phyloP scores from a whole-genome alignment of 805 yeast genomes.

The Zygosaccharomyces bailii region DNA sequence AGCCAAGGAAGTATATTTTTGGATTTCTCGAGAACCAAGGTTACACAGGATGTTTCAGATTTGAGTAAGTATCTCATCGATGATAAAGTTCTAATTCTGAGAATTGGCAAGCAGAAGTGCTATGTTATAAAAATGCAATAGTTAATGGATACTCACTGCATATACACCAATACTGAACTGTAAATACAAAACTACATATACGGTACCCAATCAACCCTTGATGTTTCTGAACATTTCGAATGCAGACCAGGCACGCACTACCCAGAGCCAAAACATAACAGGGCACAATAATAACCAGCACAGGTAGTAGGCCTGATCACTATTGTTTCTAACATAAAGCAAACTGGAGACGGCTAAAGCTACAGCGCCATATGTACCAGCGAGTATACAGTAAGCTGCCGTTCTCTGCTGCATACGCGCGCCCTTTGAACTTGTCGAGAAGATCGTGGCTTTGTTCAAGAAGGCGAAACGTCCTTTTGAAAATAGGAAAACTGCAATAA shows the following conservation, averaged over 20 bases:
- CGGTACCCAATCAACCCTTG: conserved; percentile 15
- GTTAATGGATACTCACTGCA: not conserved
- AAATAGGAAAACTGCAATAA: not conserved
- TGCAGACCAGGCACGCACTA: conserved; percentile 35
- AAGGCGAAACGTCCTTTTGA: not conserved
- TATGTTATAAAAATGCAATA: conserved; percentile 45
- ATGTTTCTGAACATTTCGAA: conserved; percentile 33
- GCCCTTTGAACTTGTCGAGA: not conserved
- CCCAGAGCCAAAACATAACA: conserved; percentile 34
- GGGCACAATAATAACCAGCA: conserved; percentile 30
- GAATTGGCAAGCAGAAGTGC: conserved; percentile 73
- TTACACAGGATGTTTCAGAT: conserved; percentile 48
- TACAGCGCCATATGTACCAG: conserved; percentile 21
- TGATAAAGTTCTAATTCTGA: conserved; percentile 55
- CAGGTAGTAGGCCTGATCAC: conserved; percentile 28
- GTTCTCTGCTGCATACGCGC: conserved; percentile 19
- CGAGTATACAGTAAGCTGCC: conserved; percentile 18
- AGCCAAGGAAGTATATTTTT: conserved; percentile 69
- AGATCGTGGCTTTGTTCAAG: not conserved
- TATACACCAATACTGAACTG: conserved; percentile 6
- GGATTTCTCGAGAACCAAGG: conserved; percentile 57
- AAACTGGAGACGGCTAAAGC: conserved; percentile 15
- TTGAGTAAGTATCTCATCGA: conserved; percentile 54
- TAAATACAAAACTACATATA: conserved; percentile 12
- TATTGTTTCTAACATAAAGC: conserved; percentile 14